Base-by-base conservation (phyloP, 225 moss, liverwort and hornwort genomes). In the Ulota crispa region DNA sequence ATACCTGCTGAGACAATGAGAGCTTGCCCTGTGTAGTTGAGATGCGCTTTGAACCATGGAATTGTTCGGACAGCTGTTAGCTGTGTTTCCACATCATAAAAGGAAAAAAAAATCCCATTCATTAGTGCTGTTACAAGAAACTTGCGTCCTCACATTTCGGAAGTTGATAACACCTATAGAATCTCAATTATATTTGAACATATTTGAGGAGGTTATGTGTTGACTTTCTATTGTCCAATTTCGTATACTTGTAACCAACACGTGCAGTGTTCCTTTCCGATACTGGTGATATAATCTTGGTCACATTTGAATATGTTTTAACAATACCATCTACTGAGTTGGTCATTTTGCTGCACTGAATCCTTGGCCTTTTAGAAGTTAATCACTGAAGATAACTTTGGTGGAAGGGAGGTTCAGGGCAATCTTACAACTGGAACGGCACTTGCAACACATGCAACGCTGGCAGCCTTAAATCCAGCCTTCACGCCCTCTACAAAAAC, bases 21-120 rank as follows among this genome's bases (percentile, higher is more conserved):
- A 21, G 98, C 91, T 85, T 95, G 98, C 30, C 92, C 99, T 28
- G 96, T 94, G 64, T 99, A 95, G 45, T 99, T 99, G 66, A 99
- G 61, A 82, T 93, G 92, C 27, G 87, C 78, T 89, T 89, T 96
- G 27, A 92, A 92, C 96, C 93, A 94, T 68, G 94, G 92, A 27
- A 96, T 6, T 63, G 75, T 82, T 76, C 99, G 92, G 34, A 89
- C 92, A 10, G 87, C 93, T 27, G 85, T 55, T 20, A 99, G 81
- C 96, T 98, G 91, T 28, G 74, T 65, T 18, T 41, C 32, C 86
- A 28, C 31, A 41, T 72, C 54, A 64, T 54, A 13, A 84, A 18
- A 56, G 23, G 67, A 30, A 47, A 54, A 24, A 9, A 72, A 23
- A 34, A 37, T 9, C 66, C 45, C 16, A 78, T 62, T 61, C 24